Evolutionary conservation across 1,284 basidiomycete genomes (phyloP).

Genomic region (Cryptococcus sp.): DNA sequence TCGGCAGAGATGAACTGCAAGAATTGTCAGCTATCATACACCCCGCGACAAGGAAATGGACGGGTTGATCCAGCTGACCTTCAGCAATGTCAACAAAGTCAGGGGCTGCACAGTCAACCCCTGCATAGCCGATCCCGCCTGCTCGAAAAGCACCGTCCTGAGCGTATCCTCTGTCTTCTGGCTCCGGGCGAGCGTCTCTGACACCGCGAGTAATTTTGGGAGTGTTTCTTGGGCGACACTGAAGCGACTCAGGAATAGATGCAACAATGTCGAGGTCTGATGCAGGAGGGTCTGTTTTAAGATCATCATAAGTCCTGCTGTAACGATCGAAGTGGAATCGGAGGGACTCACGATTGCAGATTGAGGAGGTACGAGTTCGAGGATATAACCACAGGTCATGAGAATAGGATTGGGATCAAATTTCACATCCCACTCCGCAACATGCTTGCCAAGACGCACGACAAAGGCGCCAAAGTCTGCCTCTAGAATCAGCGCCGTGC

Average conservation of each 20-base stretch:
- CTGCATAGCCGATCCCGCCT: slow-evolving; percentile 21
- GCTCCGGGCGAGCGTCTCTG: slow-evolving; percentile 8
- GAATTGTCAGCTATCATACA: background rate
- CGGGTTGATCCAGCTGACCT: slow-evolving; percentile 14
- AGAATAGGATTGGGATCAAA: slow-evolving; percentile 38
- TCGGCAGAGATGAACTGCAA: slow-evolving; percentile 9
- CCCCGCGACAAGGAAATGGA: background rate
- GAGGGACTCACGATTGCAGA: slow-evolving; percentile 9
- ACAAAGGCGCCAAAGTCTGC: slow-evolving; percentile 34
- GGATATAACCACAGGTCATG: slow-evolving; percentile 12
- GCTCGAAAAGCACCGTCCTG: slow-evolving; percentile 27
- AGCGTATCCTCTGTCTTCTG: slow-evolving; percentile 27
- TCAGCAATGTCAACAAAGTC: slow-evolving; percentile 27
- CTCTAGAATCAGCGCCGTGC: background rate
- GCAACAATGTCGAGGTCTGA: slow-evolving; percentile 35
- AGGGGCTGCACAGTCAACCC: slow-evolving; percentile 21
- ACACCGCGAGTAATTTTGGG: slow-evolving; percentile 5
- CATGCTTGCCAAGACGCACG: slow-evolving; percentile 31
- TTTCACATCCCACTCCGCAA: slow-evolving; percentile 32
- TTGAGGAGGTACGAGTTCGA: slow-evolving; percentile 15
- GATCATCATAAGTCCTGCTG: background rate
- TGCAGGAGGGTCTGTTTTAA: slow-evolving; percentile 23
- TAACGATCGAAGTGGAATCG: background rate
- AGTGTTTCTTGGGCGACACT: slow-evolving; percentile 17
- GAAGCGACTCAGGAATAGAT: slow-evolving; percentile 26